phyloP scores from a whole-genome alignment of 176 grass and related monocot genomes.

The Lolium perenne region DNA sequence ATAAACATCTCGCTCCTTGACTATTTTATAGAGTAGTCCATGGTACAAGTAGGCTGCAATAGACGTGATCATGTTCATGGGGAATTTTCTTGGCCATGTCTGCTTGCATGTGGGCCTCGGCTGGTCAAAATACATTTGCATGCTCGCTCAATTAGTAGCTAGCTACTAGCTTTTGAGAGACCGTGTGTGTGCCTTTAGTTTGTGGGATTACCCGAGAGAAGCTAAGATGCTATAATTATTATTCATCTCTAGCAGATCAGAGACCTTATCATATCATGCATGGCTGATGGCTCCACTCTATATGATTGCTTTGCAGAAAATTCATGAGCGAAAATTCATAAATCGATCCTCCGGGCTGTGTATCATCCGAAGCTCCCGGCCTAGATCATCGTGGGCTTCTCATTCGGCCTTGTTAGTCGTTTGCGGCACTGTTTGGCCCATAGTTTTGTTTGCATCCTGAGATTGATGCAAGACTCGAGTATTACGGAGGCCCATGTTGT shows the following conservation, averaged over 20 bases:
- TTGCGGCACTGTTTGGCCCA: neutral
- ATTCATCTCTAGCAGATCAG: constrained; percentile 15
- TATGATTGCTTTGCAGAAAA: neutral
- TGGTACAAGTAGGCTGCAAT: neutral
- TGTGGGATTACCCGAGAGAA: constrained; percentile 20
- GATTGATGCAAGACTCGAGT: too few relatives aligned
- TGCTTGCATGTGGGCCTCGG: neutral
- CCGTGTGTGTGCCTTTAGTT: constrained; percentile 34
- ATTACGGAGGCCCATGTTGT: too few relatives aligned
- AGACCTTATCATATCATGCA: neutral
- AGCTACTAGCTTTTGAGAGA: constrained; percentile 16
- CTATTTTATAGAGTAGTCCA: neutral
- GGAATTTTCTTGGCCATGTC: neutral
- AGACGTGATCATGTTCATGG: neutral
- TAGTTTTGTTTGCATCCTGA: neutral
- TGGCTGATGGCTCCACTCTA: constrained; percentile 6
- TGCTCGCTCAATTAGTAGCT: constrained; percentile 38
- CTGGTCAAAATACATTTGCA: constrained; percentile 35
- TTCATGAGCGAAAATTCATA: neutral
- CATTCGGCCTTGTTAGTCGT: neutral
- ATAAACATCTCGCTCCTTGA: too few relatives aligned
- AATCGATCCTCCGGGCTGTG: neutral
- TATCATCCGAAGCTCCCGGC: neutral
- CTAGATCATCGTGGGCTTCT: neutral
- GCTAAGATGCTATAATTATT: constrained; percentile 16